Evolutionary conservation across 805 yeast species (phyloP), one percentile per base, ranked within the genome.

Genomic region (Starmera amethionina): DNA sequence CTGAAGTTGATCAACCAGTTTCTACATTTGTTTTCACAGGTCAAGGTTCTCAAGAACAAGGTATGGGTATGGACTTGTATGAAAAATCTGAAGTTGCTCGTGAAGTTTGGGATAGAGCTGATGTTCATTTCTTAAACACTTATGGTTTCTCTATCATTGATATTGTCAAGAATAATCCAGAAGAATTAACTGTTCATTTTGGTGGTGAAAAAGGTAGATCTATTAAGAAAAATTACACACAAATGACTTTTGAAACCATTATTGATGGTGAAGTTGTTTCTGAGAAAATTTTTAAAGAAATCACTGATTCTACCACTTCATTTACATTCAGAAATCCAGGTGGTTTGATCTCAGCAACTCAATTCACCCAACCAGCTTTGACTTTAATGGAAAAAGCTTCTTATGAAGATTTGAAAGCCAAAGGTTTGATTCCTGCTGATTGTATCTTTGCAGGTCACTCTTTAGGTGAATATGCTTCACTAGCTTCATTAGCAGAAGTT

Each of bases 21-120:
- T 85, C 97, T 35, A 83, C 98, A 16, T 93, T 85, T 62, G 95
- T 93, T 43, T 93, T 94, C 70, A 93, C 99, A 49, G 99, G 98
- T 60, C 99, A 93, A 73, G 99, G 99, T 64, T 90, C 98, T 45
- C 99, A 93, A 68, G 98, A 94, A 66, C 98, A 94, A 72, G 97
- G 97, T 63, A 93, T 93, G 99, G 98, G 99, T 74, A 93, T 93
- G 99, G 98, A 93, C 64, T 75, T 93, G 60, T 93, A 93, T 65
- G 80, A 79, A 49, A 73, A 83, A 34, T 84, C 96, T 38, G 88
- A 77, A 28, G 96, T 93, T 62, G 98, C 99, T 40, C 79, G 79
- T 56, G 78, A 77, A 48, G 97, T 93, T 47, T 93, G 99, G 98
- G 97, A 93, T 64, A 83, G 87, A 62, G 99, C 99, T 46, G 98